Evolutionary conservation across 2,329 filamentous ascomycete genomes (phyloP), one percentile per base, ranked within the genome.

Genomic region (Fusarium piperis): DNA sequence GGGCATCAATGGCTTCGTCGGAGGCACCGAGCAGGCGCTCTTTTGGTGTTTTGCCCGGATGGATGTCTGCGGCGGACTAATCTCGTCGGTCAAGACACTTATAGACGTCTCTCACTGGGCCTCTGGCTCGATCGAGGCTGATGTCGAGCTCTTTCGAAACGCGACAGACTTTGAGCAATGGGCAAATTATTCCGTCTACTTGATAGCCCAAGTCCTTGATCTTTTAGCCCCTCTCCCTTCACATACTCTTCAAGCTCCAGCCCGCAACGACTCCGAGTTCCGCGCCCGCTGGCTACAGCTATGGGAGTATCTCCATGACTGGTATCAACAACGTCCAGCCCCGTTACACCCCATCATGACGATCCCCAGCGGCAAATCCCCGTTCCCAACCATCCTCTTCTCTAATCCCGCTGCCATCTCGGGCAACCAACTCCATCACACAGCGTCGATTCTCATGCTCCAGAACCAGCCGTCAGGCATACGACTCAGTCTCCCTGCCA

Each of bases 21-120:
- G 85, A 0, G 84, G 85, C 4, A 79, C 86, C 3, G 81, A 86
- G 16, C 83, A 87, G 71, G 85, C 86, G 2, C 76, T 88, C 0
- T 88, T 88, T 64, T 88, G 86, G 86, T 87, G 85, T 62, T 88
- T 87, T 76, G 85, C 85, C 0, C 81, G 85, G 9, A 88, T 88
- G 85, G 85, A 87, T 69, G 83, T 87, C 26, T 87, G 85, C 60
- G 85, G 86, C n/a, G 85, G 84, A 0, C 79, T 88, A 7, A 86
- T 88, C 9, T 86, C 84, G 6, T 84, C 85, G 33, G 83, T 86
- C 67, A 81, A 82, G 62, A 87, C 86, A 0, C 81, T 87, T 12
- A 84, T 88, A 7, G 84, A 84, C 3, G 80, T 84, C 10, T 78
- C 79, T 2, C 81, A 82, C 62, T 88, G 86, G 86, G 80, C 83